Evolutionary conservation across 495 filamentous ascomycete species (phyloP), one percentile per base, ranked within the genome.

Genomic region (Podospora conica): DNA sequence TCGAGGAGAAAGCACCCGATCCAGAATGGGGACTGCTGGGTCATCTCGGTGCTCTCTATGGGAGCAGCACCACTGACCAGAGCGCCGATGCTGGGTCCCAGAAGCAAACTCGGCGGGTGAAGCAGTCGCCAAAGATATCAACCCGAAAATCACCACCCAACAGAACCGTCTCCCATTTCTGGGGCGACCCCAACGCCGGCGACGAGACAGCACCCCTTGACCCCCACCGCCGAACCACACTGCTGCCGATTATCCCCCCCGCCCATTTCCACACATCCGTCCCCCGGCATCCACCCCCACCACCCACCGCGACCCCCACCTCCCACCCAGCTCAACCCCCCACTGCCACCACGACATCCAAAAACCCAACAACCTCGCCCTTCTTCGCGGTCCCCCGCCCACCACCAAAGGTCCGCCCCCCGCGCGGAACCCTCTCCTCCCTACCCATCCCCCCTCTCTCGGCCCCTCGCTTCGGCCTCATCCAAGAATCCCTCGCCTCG

Each of bases 401-500:
- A 10, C n/a, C 33, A 2, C 31, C 54, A 7, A 24, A 60, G 64
- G 22, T 21, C 62, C 59, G 15, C 9, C 18, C 62, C 22, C 78
- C 78, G 22, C 76, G 74, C 7, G 82, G 83, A 20, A 81, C 80
- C 22, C 72, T 87, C 53, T 88, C 90, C 0, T 86, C 83, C 69
- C 84, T 90, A 11, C 88, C 88, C 8, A 90, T 93, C 65, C 91
- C 92, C 9, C 82, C 86, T 0, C 85, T 93, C 53, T 78, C 84
- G 24, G 77, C 83, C 1, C 73, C 81, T 0, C 68, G 71, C 25
- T 96, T 96, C 73, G 93, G 93, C 0, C 81, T 97, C 18, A 85
- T 96, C 40, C 93, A 97, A 77, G 93, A 96, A 77, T 83, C 88
- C 66, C 84, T 95, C 54, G 85, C 88, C 3, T 72, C 80, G 62